phyloP scores from a whole-genome alignment of 768 basidiomycete species.

The Calocybe gangraenosa region DNA sequence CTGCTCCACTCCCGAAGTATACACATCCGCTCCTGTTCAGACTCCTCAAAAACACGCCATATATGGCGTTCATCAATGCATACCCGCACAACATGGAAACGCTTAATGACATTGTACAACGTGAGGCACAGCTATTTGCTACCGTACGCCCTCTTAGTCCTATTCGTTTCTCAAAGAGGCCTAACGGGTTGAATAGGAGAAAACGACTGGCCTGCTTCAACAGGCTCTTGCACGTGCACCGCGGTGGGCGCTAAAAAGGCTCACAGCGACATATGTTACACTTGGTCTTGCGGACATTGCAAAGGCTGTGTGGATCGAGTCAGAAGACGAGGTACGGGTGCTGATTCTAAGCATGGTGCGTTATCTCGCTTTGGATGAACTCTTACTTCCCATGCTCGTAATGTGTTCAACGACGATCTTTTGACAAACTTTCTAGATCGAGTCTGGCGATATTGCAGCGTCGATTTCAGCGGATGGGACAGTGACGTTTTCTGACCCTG shows the following conservation, averaged over 20 bases:
- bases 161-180: neutral
- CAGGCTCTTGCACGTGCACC: constrained; percentile 69
- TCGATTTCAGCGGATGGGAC: constrained; percentile 63
- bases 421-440: no score
- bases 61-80: constrained; percentile 55
- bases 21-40: constrained; percentile 54
- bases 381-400: neutral
- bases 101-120: constrained; percentile 45
- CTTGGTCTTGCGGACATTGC: constrained; percentile 73
- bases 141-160: constrained; percentile 37
- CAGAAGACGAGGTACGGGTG: constrained; percentile 49
- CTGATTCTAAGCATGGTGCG: constrained; percentile 74
- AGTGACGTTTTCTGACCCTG: constrained; percentile 69
- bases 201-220: constrained; percentile 64
- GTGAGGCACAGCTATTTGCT: constrained; percentile 50
- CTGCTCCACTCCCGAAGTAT: constrained; percentile 66
- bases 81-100: constrained; percentile 55
- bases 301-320: constrained; percentile 44
- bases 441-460: constrained; percentile 64
- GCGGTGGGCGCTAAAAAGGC: constrained; percentile 72
- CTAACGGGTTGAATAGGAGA: constrained; percentile 46
- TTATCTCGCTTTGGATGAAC: neutral
- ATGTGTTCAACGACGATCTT: no score
- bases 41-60: constrained; percentile 64
- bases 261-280: constrained; percentile 81